Conservation (phyloP, 2,329 filamentous ascomycete species). For the Ambrosiella beaveri region DNA sequence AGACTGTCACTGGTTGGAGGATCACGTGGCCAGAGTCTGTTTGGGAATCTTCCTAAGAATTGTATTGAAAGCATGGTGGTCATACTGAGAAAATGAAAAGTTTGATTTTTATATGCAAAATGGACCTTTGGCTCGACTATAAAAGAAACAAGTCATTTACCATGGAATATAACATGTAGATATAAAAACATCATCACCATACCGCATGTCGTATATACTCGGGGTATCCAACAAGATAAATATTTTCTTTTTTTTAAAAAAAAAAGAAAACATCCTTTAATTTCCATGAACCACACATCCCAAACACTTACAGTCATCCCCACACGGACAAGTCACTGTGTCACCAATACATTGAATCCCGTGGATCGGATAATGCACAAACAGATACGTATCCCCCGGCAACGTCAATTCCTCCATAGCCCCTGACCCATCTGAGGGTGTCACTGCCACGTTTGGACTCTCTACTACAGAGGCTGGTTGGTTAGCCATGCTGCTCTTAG, state of each 20-base stretch:
- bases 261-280: neutral
- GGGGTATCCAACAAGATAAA: neutral
- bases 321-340: slow-evolving; percentile 35
- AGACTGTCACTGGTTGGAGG: slow-evolving; percentile 67
- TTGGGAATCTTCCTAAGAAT: slow-evolving; percentile 1
- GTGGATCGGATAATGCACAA: slow-evolving; percentile 35
- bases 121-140: neutral
- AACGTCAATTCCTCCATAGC: slow-evolving; percentile 33
- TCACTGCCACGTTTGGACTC: slow-evolving; percentile 16
- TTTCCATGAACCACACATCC: slow-evolving; percentile 35
- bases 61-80: neutral
- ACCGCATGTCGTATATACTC: neutral
- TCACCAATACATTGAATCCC: slow-evolving; percentile 31
- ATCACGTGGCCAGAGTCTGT: slow-evolving; percentile 42
- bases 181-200: neutral
- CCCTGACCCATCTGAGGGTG: slow-evolving; percentile 21
- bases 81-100: neutral
- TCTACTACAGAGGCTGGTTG: neutral
- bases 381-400: slow-evolving; percentile 38
- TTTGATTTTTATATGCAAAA: neutral
- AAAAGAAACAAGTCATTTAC: neutral
- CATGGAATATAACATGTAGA: neutral
- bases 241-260: neutral
- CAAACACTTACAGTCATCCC: slow-evolving; percentile 40
- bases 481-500: neutral